A percentile compares a stretch with the other conserved stretches of the same genome.
phyloP scores from a whole-genome alignment of 2,329 filamentous ascomycete genomes.

The Conoideocrella luteorostrata region DNA sequence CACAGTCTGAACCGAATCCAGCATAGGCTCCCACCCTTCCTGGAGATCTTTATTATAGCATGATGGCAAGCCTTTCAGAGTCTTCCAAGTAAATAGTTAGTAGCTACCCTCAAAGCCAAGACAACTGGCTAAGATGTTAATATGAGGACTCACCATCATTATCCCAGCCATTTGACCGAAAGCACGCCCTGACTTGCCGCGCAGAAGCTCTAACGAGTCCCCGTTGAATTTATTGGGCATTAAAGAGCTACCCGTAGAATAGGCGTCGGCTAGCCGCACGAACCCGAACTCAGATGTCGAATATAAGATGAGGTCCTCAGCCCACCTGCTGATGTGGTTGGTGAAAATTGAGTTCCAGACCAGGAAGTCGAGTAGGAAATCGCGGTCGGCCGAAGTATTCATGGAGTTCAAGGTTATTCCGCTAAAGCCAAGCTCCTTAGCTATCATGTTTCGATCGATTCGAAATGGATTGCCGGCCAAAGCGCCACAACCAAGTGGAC shows the following conservation, averaged over 20 bases:
- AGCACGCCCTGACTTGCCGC: slow-evolving; percentile 4
- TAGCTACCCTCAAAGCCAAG: too few species aligned
- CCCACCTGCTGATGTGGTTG: slow-evolving; percentile 73
- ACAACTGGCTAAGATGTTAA: too few species aligned
- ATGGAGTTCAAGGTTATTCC: slow-evolving; percentile 71
- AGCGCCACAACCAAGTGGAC: slow-evolving; percentile 67
- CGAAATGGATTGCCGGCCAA: slow-evolving; percentile 77
- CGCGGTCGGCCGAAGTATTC: slow-evolving; percentile 67
- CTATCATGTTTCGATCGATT: slow-evolving; percentile 74
- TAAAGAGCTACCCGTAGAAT: slow-evolving; percentile 67
- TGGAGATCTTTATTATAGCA: too few species aligned
- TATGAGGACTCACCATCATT: too few species aligned
- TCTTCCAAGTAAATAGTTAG: too few species aligned
- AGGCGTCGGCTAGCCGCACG: slow-evolving; percentile 69
- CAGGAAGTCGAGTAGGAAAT: slow-evolving; percentile 77
- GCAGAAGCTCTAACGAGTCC: slow-evolving; percentile 1
- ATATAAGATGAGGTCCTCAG: slow-evolving; percentile 84
- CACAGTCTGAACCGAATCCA: too few species aligned
- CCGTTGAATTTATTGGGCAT: slow-evolving; percentile 73
- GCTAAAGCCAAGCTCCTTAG: slow-evolving; percentile 74
- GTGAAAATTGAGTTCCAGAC: slow-evolving; percentile 75
- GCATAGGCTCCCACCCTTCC: too few species aligned
- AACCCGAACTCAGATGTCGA: slow-evolving; percentile 71
- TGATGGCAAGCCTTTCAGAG: too few species aligned
- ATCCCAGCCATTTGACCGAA: too few species aligned